Base-by-base conservation (phyloP, 2,329 filamentous ascomycete genomes). In the Coniella vitis region DNA sequence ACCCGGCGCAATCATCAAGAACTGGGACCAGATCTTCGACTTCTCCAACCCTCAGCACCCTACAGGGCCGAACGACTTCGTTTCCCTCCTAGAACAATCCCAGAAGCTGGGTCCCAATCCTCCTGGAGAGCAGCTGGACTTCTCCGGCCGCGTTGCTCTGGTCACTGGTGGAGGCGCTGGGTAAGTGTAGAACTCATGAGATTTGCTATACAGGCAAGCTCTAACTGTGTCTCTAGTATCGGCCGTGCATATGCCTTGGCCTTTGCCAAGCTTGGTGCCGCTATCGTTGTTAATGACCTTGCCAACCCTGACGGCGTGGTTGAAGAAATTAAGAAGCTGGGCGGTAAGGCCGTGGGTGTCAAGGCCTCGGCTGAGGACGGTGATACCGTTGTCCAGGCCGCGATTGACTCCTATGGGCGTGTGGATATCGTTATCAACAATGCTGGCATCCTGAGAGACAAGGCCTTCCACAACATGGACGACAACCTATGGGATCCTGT, bases 371-470 rank as follows among this genome's bases (percentile, higher is more conserved):
- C 90, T 52, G 88, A 95, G 67, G 89, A 98, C 53, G 93, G 93
- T 40, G 90, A 96, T 48, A 78, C 78, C 35, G 88, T 97, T 40
- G 84, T 98, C 60, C 94, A 96, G 78, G 84, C 81, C 50, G 91
- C 91, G 48, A 94, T 98, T 61, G 91, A 97, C 63, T 83, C 86
- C 36, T 97, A 87, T 65, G 93, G 93, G 60, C 87, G 93, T 60
- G 79, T 98, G 60, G 93, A 98, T 64, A 90, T 98, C 55, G 70
- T 98, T 56, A 79, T 98, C 74, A 98, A 98, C 82, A 98, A 98
- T 63, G 93, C 93, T 46, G 93, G 93, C 63, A 98, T 98, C 60
- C 82, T 98, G 47, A 84, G 93, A 42, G 93, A 98, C 76, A 97
- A 96, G 81, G 90, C 93, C 36, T 98, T 98, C 68, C 78, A 78